Base-by-base conservation (phyloP, 805 yeast genomes). In the Kazachstania viticola region DNA sequence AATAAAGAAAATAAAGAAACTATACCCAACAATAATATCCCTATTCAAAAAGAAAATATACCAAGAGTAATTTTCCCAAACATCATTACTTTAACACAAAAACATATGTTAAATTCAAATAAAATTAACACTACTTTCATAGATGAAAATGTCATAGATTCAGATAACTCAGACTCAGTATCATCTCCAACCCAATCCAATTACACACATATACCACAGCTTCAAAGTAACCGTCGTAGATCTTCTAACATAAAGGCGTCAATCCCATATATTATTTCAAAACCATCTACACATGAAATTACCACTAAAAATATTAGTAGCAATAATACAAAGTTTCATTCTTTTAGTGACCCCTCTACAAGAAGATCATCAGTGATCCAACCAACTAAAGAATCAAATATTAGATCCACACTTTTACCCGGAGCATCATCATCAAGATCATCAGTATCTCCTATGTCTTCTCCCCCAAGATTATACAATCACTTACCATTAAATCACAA, bases 341-440 rank as follows among this genome's bases (percentile, higher is more conserved):
- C 22, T 11, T 19, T 19, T 8, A 19, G 22, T 11, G 22, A 19
- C 7, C 22, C 22, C 7, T 8, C 7, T n/a, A 40, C 45, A 17
- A 49, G 62, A 44, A 49, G 62, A 13, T 56, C 51, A 28, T 51
- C 61, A 0, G 60, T 62, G 21, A 49, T 56, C n/a, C 54, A 7
- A 19, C n/a, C 62, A 19, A 28, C 43, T 15, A 28, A 44, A 17
- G 54, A 51, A 37, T 51, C 56, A 13, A 40, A 45, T 25, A 39
- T 51, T 11, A 43, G 58, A 33, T 49, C 58, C 3, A 53, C 58
- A 2, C 34, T 50, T 9, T 27, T 37, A 2, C 37, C 45, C 14
- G 4, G 21, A n/a, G 5, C 25, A n/a, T 12, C 25, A 23, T n/a
- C 50, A 48, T 45, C 66, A 60, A 44, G 73, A 32, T n/a, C n/a